Evolutionary conservation across 2,329 filamentous ascomycete species (phyloP).

Genomic region (Celoporthe dispersa): DNA sequence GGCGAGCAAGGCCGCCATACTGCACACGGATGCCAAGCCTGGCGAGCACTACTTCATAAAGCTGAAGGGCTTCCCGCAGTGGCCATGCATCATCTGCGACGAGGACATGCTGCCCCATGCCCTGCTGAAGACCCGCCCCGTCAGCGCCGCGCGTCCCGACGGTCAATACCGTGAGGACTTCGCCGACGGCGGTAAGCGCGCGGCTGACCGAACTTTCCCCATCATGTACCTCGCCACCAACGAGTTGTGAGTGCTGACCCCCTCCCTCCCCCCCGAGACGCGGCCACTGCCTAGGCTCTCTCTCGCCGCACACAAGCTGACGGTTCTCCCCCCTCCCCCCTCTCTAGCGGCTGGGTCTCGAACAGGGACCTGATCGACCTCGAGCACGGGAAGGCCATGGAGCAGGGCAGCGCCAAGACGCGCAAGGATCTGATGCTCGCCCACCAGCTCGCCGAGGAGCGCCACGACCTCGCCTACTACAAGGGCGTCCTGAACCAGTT

Average conservation of each 20-base stretch:
- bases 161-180: constrained; percentile 88
- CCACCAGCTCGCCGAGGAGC: constrained; percentile 78
- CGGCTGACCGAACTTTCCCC: constrained; percentile 83
- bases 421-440: constrained; percentile 79
- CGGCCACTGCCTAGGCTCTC: constrained; percentile 14
- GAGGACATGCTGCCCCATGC: constrained; percentile 88
- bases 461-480: constrained; percentile 79
- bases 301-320: constrained; percentile 15
- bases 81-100: constrained; percentile 93
- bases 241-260: constrained; percentile 85
- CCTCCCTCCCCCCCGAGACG: background rate
- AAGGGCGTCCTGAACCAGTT: constrained; percentile 77
- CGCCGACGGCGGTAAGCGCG: constrained; percentile 84
- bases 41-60: constrained; percentile 92
- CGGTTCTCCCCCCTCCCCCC: background rate
- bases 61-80: constrained; percentile 91
- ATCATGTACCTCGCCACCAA: constrained; percentile 96
- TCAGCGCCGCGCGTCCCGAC: constrained; percentile 80
- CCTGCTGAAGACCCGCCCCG: constrained; percentile 77
- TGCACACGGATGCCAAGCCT: constrained; percentile 79
- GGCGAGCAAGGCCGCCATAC: constrained; percentile 73
- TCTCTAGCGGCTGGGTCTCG: constrained; percentile 80
- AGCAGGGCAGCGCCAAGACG: constrained; percentile 75
- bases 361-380: constrained; percentile 83
- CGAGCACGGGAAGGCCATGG: constrained; percentile 71